Evolutionary conservation across 768 basidiomycete species (phyloP).

Genomic region (Tylopilus subfusipes): DNA sequence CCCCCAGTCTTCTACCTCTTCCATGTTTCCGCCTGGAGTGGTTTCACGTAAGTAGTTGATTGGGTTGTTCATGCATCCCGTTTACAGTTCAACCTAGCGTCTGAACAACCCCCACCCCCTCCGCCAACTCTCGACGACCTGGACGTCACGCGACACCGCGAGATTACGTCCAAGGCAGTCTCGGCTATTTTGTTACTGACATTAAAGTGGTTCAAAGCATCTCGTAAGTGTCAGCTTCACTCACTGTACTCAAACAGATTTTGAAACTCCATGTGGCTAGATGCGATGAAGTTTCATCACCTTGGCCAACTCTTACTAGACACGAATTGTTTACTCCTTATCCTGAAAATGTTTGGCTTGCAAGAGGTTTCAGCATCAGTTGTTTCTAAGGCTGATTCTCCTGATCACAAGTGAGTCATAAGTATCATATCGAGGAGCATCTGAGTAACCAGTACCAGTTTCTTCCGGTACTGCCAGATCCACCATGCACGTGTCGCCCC

Average conservation of each 20-base stretch:
- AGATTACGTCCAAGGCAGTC: slow-evolving; percentile 96
- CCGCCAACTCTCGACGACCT: slow-evolving; percentile 86
- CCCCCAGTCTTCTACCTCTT: slow-evolving; percentile 65
- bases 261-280: slow-evolving; percentile 39
- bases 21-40: slow-evolving; percentile 69
- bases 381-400: slow-evolving; percentile 83
- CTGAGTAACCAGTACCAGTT: slow-evolving; percentile 47
- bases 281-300: slow-evolving; percentile 98
- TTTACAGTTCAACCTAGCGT: slow-evolving; percentile 36
- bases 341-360: slow-evolving; percentile 97
- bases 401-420: slow-evolving; percentile 69
- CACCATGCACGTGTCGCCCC: slow-evolving; percentile 70
- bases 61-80: not conserved
- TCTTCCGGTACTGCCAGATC: slow-evolving; percentile 90
- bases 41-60: slow-evolving; percentile 50
- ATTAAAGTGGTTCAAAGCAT: slow-evolving; percentile 98
- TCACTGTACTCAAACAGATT: not conserved
- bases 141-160: slow-evolving; percentile 91
- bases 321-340: slow-evolving; percentile 88
- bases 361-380: slow-evolving; percentile 86
- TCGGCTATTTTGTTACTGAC: slow-evolving; percentile 89
- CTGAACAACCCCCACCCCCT: slow-evolving; percentile 58
- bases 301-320: slow-evolving; percentile 93
- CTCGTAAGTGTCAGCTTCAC: slow-evolving; percentile 58
- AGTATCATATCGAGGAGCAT: not conserved